Conservation (phyloP, 768 basidiomycete species). For the Serendipita sp. region DNA sequence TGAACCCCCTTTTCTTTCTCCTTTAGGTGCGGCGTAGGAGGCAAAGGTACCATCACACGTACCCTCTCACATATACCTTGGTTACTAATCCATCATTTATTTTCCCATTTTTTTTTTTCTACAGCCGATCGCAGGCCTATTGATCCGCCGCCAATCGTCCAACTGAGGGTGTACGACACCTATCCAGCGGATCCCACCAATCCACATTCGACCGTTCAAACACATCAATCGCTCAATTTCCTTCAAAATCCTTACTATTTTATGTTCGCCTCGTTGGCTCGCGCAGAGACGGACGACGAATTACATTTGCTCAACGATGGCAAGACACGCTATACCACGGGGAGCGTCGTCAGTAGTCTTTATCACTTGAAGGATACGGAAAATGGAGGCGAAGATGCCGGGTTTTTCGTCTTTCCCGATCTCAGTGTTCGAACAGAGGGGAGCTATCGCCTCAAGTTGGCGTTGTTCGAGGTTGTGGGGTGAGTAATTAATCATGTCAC, state of each 20-base stretch:
- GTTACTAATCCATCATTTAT: background rate
- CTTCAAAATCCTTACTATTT: conserved; percentile 90
- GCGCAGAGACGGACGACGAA: conserved; percentile 78
- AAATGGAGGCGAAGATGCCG: conserved; percentile 50
- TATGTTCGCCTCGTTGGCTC: conserved; percentile 83
- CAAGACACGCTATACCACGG: conserved; percentile 80
- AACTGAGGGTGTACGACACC: conserved; percentile 69
- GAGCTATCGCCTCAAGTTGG: conserved; percentile 61
- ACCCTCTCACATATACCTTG: background rate
- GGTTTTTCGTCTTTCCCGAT: conserved; percentile 95
- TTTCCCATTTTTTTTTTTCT: background rate
- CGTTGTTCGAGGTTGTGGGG: conserved; percentile 84
- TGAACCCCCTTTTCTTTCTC: too few relatives aligned
- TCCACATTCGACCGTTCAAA: conserved; percentile 9
- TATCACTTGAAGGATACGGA: conserved; percentile 74
- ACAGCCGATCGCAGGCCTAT: conserved; percentile 88
- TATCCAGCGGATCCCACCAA: conserved; percentile 11
- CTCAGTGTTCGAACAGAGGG: conserved; percentile 85
- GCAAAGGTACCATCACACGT: conserved; percentile 34
- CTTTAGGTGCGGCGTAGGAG: conserved; percentile 71
- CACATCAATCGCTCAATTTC: conserved; percentile 20
- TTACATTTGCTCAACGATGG: conserved; percentile 82
- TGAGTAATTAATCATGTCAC: conserved; percentile 24
- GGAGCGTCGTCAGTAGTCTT: conserved; percentile 73
- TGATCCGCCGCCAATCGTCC: conserved; percentile 94